A percentile compares a stretch with the other conserved stretches of the same genome.
These are phyloP conservation scores for Fusarium lyarnte DNA, from an alignment of 2,329 filamentous ascomycete genomes.

Conservation along the genomic window DNA sequence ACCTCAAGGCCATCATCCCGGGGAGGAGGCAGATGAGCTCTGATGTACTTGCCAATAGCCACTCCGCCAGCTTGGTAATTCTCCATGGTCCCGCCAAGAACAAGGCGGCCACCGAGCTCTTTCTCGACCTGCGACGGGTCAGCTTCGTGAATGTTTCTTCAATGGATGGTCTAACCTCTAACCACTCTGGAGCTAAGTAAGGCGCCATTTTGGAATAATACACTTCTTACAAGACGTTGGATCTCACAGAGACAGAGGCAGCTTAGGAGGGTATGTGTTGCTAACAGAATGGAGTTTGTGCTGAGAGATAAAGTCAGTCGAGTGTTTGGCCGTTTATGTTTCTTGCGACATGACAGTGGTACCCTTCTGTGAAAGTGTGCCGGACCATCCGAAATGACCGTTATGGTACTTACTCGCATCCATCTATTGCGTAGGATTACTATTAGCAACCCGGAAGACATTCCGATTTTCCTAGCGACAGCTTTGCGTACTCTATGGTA, in stretches of 20 bases:
- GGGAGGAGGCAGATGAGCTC: not conserved
- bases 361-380: not conserved
- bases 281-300: fast-evolving
- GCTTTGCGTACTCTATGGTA: not conserved
- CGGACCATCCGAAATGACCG: not conserved
- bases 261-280: too few species aligned
- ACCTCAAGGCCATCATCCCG: not conserved
- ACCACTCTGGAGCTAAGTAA: not conserved
- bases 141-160: not conserved
- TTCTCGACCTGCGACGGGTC: not conserved
- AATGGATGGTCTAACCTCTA: fast-evolving
- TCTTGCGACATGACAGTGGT: not conserved
- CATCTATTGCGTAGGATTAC: too few species aligned
- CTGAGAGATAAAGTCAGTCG: fast-evolving
- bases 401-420: too few species aligned
- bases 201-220: not conserved
- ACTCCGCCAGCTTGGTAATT: not conserved
- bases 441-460: not conserved
- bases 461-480: not conserved
- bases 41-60: not conserved
- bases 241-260: fast-evolving
- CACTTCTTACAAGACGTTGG: fast-evolving
- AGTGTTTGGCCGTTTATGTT: not conserved
- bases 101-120: not conserved
- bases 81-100: not conserved